These are phyloP conservation scores for Neocucurbitaria cava DNA, from an alignment of 2,329 filamentous ascomycete species.

Conservation along the genomic window DNA sequence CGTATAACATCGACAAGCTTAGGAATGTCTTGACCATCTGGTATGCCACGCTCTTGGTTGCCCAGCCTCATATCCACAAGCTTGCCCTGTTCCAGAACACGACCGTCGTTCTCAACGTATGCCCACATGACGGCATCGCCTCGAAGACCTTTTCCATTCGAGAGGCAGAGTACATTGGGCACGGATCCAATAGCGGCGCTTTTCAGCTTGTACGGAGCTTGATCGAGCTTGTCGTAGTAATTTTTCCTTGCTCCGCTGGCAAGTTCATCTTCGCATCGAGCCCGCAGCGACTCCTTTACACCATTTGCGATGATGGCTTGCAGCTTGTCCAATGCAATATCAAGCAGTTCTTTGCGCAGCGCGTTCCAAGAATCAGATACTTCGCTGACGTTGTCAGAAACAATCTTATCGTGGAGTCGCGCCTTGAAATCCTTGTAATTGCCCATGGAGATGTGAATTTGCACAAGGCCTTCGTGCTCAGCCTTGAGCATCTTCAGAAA, in stretches of 20 bases:
- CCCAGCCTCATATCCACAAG: slow-evolving; percentile 77
- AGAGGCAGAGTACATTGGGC: slow-evolving; percentile 84
- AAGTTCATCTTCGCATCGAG: slow-evolving; percentile 91
- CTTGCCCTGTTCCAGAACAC: slow-evolving; percentile 87
- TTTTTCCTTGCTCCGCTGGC: slow-evolving; percentile 87
- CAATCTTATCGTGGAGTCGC: slow-evolving; percentile 81
- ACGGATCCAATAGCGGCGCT: slow-evolving; percentile 88
- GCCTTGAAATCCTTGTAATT: slow-evolving; percentile 77
- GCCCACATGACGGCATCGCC: slow-evolving; percentile 87
- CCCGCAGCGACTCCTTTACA: slow-evolving; percentile 92
- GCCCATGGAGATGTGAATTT: slow-evolving; percentile 80
- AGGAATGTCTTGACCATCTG: slow-evolving; percentile 69
- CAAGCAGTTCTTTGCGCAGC: slow-evolving; percentile 83
- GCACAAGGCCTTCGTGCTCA: slow-evolving; percentile 90
- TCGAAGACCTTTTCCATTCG: slow-evolving; percentile 82
- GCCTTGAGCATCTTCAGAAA: slow-evolving; percentile 98
- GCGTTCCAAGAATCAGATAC: slow-evolving; percentile 94
- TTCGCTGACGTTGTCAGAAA: slow-evolving; percentile 94
- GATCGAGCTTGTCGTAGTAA: slow-evolving; percentile 88
- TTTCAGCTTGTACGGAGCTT: slow-evolving; percentile 94
- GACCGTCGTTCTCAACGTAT: slow-evolving; percentile 91
- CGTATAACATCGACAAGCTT: slow-evolving; percentile 81
- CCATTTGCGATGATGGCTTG: slow-evolving; percentile 86
- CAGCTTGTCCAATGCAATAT: slow-evolving; percentile 80
- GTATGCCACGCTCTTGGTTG: slow-evolving; percentile 69